Base-by-base conservation (phyloP, 2,329 filamentous ascomycete species). In the Aspergillus carbonarius region DNA sequence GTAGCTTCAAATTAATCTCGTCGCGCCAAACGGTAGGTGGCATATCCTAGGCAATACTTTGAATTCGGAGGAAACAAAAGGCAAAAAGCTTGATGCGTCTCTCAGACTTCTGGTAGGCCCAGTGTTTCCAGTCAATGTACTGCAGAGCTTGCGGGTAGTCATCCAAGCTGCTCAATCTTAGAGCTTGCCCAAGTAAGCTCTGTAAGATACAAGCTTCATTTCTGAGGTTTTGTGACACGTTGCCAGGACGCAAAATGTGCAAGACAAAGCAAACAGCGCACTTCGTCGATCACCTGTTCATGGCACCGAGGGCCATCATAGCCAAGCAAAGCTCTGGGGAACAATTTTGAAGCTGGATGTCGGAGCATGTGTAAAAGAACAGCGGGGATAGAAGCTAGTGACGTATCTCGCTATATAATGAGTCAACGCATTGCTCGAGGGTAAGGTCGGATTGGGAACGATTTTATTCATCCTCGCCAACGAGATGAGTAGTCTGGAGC, bases 381-480 rank as follows among this genome's bases (percentile, higher is more conserved):
- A 39, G 12, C 53, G 49, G 23, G 49, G 23, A n/a, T 56, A 56
- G 40, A 60, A 60, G 13, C 58, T 54, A 8, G 53, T 53, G 42
- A 60, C 48, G 37, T 60, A 60, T 13, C 58, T 54, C 1, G 48
- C 54, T 5, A 60, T 12, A 17, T 48, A 60, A 13, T 54, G 49
- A 12, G 54, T 59, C 8, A 59, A 39, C 3, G 57, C 20, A 23
- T 42, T 35, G 13, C 17, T 55, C 2, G 57, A 59, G 3, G 57
- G 53, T 1, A 59, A 39, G 10, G 30, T 35, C 85, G 13, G 85
- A 82, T 68, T 46, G 10, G 27, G 48, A n/a, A 51, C 39, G 4
- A 20, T 13, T 37, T 37, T 39, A 51, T 51, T 17, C 10, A 51
- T 13, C 32, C 48, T 51, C n/a, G 25, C 48, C n/a, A 51, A 18